phyloP scores from a whole-genome alignment of 306 rosid species.

The Alnus rubra region DNA sequence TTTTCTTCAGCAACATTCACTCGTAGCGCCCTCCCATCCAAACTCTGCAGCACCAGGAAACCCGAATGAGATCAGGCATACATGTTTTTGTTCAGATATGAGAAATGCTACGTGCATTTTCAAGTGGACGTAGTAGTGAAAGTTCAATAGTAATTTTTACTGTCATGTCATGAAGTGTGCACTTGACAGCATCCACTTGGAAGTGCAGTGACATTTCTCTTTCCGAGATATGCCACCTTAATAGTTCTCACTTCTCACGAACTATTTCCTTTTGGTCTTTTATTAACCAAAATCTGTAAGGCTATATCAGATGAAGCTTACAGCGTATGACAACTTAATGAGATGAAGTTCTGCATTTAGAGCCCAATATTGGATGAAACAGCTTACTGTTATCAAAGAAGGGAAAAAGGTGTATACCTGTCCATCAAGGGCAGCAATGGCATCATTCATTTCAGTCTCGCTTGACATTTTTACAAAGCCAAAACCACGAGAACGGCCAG shows the following conservation, averaged over 20 bases:
- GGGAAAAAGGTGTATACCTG: constrained; percentile 54
- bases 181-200: too few relatives aligned
- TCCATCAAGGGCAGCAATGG: constrained; percentile 93
- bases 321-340: neutral
- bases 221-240: neutral
- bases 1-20: constrained; percentile 90
- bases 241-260: neutral
- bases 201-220: too few relatives aligned
- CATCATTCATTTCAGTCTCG: constrained; percentile 75
- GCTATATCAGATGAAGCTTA: neutral
- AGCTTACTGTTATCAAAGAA: neutral
- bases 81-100: too few relatives aligned
- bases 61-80: constrained; percentile 14
- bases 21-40: constrained; percentile 83
- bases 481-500: constrained; percentile 95
- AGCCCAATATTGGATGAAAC: neutral
- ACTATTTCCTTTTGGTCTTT: neutral
- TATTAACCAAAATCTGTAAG: neutral
- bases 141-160: too few relatives aligned
- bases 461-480: constrained; percentile 83
- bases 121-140: too few relatives aligned
- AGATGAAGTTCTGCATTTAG: neutral
- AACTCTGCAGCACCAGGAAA: constrained; percentile 48
- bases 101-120: too few relatives aligned
- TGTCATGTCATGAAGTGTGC: too few relatives aligned